These are phyloP conservation scores for Phytopythium cucurbitacearum DNA, from an alignment of 352 stramenopile species.

Conservation along the genomic window DNA sequence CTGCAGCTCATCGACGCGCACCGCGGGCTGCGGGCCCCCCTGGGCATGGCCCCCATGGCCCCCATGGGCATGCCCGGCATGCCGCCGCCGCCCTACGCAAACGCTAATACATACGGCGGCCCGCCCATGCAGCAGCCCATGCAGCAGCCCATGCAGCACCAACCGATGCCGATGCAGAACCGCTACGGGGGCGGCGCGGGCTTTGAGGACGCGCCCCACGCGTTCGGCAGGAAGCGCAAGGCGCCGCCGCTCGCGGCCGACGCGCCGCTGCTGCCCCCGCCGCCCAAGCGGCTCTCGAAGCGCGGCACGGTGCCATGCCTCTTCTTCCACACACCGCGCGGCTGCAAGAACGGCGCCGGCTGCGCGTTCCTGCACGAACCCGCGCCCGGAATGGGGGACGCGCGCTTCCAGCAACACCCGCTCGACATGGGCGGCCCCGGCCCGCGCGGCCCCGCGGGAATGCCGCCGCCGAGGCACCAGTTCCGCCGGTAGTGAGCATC, in stretches of 20 bases:
- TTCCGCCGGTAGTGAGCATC: no score
- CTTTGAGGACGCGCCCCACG: constrained; percentile 12
- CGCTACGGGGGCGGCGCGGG: constrained; percentile 21
- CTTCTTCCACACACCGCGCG: constrained; percentile 58
- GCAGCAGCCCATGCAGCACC: constrained; percentile 16
- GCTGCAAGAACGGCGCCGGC: constrained; percentile 67
- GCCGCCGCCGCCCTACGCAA: constrained; percentile 17
- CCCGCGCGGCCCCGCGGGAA: no score
- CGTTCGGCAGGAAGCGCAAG: constrained; percentile 23
- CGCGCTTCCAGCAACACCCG: background rate
- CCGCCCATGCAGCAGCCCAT: background rate
- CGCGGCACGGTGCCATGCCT: constrained; percentile 50
- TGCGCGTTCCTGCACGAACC: constrained; percentile 71
- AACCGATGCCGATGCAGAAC: constrained; percentile 12
- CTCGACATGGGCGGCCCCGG: background rate
- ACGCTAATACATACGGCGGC: constrained; percentile 37
- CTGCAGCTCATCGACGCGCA: constrained; percentile 75
- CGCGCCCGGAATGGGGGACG: constrained; percentile 6
- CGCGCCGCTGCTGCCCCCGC: constrained; percentile 26
- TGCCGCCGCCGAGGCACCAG: no score
- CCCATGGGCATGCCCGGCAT: constrained; percentile 6
- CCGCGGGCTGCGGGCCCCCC: constrained; percentile 23
- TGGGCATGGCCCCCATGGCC: constrained; percentile 2
- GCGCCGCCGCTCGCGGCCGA: constrained; percentile 27
- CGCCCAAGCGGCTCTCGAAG: constrained; percentile 40